Percentiles rank a stretch among this genome's conserved stretches.
Evolutionary conservation across 2,329 filamentous ascomycete genomes (phyloP).

Genomic region (Epichloe sp.): DNA sequence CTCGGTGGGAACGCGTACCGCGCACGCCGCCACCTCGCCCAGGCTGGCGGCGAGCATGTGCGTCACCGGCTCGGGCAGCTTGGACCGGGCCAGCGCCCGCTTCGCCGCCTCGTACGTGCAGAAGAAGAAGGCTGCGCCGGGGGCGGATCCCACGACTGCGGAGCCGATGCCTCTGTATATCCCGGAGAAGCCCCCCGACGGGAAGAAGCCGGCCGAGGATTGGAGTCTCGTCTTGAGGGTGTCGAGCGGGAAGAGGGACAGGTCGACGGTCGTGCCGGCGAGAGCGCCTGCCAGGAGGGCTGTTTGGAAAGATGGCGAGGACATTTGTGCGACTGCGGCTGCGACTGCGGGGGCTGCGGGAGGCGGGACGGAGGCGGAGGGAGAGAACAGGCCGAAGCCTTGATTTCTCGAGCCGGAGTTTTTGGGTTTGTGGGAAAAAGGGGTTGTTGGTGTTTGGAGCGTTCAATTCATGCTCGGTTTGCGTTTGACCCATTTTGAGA

Average conservation of each 20-base stretch:
- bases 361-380: too few relatives aligned
- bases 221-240: conserved; percentile 97
- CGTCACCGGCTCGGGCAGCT: conserved; percentile 29
- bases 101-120: conserved; percentile 80
- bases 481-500: too few relatives aligned
- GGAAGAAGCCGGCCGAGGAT: conserved; percentile 62
- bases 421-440: too few relatives aligned
- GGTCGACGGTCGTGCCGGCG: conserved; percentile 91
- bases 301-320: conserved; percentile 36
- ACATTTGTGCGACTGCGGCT: background rate
- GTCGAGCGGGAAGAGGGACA: conserved; percentile 94
- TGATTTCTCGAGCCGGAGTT: background rate
- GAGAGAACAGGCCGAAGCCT: background rate
- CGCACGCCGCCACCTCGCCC: conserved; percentile 85
- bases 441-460: too few relatives aligned
- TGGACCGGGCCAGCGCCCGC: conserved; percentile 15
- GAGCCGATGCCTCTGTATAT: conserved; percentile 89
- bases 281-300: conserved; percentile 70
- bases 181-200: conserved; percentile 80
- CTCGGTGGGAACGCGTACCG: conserved; percentile 86
- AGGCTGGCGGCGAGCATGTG: conserved; percentile 80
- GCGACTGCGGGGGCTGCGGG: too few relatives aligned
- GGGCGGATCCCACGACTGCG: conserved; percentile 80
- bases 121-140: conserved; percentile 94
- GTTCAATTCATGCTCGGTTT: too few relatives aligned